Conservation (phyloP, 352 stramenopile genomes). For the Peronospora farinosa region DNA sequence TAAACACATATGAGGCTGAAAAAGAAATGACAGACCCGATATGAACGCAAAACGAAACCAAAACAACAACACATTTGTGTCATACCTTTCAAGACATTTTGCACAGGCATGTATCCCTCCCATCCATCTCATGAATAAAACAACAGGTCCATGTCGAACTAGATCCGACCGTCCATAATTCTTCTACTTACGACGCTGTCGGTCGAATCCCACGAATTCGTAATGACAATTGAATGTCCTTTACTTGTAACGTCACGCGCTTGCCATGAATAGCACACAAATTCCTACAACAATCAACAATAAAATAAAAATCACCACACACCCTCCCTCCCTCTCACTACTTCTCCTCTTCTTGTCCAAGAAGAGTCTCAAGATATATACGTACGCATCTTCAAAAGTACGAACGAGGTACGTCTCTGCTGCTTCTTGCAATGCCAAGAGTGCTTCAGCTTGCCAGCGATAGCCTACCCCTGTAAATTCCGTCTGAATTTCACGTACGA, state of each 20-base stretch:
- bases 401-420: slow-evolving; percentile 92
- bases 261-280: slow-evolving; percentile 94
- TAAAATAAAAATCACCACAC: no score
- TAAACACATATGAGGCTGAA: no score
- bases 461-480: slow-evolving; percentile 75
- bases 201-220: slow-evolving; percentile 81
- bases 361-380: slow-evolving; percentile 8
- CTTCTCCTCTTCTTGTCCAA: neutral
- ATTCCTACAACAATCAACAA: no score
- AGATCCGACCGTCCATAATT: neutral
- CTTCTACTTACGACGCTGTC: slow-evolving; percentile 19
- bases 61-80: neutral
- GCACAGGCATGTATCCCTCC: neutral
- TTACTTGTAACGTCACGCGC: slow-evolving; percentile 93
- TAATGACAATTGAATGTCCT: slow-evolving; percentile 92
- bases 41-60: no score
- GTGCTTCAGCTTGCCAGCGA: slow-evolving; percentile 87
- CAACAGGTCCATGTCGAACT: no score
- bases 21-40: no score
- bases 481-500: slow-evolving; percentile 92
- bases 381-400: slow-evolving; percentile 92
- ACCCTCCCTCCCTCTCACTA: neutral
- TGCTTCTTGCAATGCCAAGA: slow-evolving; percentile 91
- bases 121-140: neutral
- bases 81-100: neutral